Evolutionary conservation across 371 early-diverging fungal genomes (phyloP), one percentile per base, ranked within the genome.

Genomic region (Homolaphlyctis polyrhiza): DNA sequence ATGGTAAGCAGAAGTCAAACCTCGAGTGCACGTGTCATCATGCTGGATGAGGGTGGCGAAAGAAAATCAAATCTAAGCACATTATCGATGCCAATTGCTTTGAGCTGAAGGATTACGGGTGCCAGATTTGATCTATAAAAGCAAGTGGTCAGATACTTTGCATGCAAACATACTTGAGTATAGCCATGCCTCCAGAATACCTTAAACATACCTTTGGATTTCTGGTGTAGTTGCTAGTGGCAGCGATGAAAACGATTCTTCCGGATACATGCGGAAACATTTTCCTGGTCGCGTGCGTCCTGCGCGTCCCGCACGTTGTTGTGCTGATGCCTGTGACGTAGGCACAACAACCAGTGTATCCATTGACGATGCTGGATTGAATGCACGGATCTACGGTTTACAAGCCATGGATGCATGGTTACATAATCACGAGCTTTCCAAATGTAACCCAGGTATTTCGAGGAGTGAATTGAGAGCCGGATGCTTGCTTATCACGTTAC

Each of bases 221-320:
- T 92, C 93, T 0, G 93, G 91, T 27, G 86, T 77, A 50, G 76
- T 81, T 14, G 78, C 77, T 27, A 76, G 77, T 36, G 70, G 62
- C 21, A 90, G 48, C 18, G 66, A 39, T 21, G 77, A 57, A 69
- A 83, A 93, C 0, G 82, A 76, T n/a, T 80, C 82, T 71, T 89
- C 88, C 0, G 89, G 87, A 61, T 88, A 91, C 16, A 91, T 69
- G 50, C 91, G 68, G 58, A 78, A 91, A 0, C 78, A 78, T 65
- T 88, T 89, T 21, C 91, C 91, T 3, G 87, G 80, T 35, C 71
- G 65, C 6, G 84, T 80, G 69, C 96, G 81, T 35, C 92, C 92
- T 21, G 91, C 89, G 60, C 95, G 79, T 34, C 93, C 95, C 6
- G 86, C 85, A 55, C 95, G 73, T 67, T 94, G 95, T 48, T 82